Evolutionary conservation across 169 alveolate species (phyloP), one percentile per base, ranked within the genome.

Genomic region (Plasmodium adleri): DNA sequence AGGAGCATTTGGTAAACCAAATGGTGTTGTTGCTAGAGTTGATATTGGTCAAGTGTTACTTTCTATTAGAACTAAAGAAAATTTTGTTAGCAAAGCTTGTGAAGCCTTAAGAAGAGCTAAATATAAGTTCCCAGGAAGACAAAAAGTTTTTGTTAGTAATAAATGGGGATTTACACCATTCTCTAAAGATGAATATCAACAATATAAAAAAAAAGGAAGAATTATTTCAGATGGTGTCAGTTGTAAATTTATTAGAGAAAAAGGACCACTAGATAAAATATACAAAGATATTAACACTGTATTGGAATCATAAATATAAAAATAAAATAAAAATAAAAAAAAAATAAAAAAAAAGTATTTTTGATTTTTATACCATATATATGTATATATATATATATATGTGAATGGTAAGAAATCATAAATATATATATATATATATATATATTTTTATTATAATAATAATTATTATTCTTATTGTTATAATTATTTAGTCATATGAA

Each of bases 1-100:
- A 92, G 99, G 99, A 43, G 99, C 99, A 85, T 99, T 96, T 92
- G 99, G 99, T 72, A 99, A 99, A 95, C 99, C 99, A 12, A 97
- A 96, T 74, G 99, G 99, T 64, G 96, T 97, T 72, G 99, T 97
- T 15, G 99, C 99, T 49, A 97, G 99, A 67, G 99, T 99, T 73
- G 93, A 97, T 91, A 98, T 98, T 86, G 99, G 99, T 22, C 99
- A 97, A 88, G 96, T 97, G 70, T 94, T 98, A 59, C 97, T 98
- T 95, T 98, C 99, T 72, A 97, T 98, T 88, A 96, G 99, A 90
- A 93, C 97, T 68, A 93, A 97, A 95, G 98, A 96, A 22, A 92
- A 93, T 74, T 93, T 94, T 92, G 93, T 96, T 80, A 92, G 93
- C 43, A 92, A 94, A 52, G 99, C 99, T 22, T 95, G 96, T 50